Base-by-base conservation (phyloP, 805 yeast species). In the Pichia sporocuriosa region DNA sequence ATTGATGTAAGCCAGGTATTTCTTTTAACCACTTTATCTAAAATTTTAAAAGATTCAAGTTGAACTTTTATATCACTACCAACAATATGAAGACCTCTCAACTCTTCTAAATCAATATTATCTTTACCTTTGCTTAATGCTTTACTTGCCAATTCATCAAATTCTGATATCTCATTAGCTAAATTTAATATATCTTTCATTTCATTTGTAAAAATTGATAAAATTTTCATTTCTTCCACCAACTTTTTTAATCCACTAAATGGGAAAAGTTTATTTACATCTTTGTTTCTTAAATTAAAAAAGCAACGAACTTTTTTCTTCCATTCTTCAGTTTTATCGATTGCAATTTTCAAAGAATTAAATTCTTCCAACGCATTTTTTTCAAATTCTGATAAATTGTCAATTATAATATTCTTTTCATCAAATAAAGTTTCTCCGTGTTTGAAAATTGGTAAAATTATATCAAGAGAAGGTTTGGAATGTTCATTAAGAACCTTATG, bases 1-100 rank as follows among this genome's bases (percentile, higher is more conserved):
- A 52, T 36, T 34, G 48, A 52, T 3, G 60, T 59, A 19, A 66
- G 26, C 77, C 79, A 73, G 16, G 50, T 50, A 33, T 60, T 50
- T 44, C 70, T 62, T 24, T 60, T 49, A 10, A 67, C 57, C 4
- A 71, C 53, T 25, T 62, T 57, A 36, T 65, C 68, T 36, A 74
- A 57, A 16, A 63, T 42, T 20, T 67, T 67, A 11, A 66, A 55
- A 5, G 80, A 70, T 3, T 76, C 72, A 13, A 83, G 56, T 6
- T 65, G 68, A 29, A 84, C 57, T 4, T 84, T 84, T 53, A 81
- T 73, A 3, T 79, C 68, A 43, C 68, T 65, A 2, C 89, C 90
- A 28, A 76, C 57, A 33, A 68, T 71, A 20, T 79, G 70, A 55
- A 81, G 56, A 31, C 73, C 77, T 28, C 67, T 61, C 37, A 77